Evolutionary conservation across 345 rosid species (phyloP).

Genomic region (Aurinia saxatilis): DNA sequence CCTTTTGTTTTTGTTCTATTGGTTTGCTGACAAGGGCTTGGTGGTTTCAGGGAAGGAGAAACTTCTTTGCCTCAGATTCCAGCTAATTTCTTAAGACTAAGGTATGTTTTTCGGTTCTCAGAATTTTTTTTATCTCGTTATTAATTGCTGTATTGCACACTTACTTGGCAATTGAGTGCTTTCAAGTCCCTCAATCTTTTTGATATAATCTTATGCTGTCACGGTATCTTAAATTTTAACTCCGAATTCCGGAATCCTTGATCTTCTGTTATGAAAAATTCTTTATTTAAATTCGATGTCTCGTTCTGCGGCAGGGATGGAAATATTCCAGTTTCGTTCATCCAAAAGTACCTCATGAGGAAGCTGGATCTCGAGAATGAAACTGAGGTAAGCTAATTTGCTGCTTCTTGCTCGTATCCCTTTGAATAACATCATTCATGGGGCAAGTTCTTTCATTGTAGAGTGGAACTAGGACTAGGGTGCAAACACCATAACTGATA

Average conservation of each 20-base stretch:
- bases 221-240: not conserved
- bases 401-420: not conserved
- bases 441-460: not conserved
- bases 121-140: not conserved
- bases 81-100: constrained; percentile 59
- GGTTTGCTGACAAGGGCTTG: constrained; percentile 18
- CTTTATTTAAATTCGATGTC: not conserved
- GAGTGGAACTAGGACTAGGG: not conserved
- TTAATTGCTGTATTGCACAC: not conserved
- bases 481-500: no score
- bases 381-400: constrained; percentile 48
- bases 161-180: not conserved
- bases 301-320: constrained; percentile 56
- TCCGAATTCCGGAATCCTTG: not conserved
- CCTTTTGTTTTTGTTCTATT: not conserved
- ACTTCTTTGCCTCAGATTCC: constrained; percentile 67
- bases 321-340: constrained; percentile 56
- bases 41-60: constrained; percentile 62
- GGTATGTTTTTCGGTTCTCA: constrained; percentile 34
- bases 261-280: not conserved
- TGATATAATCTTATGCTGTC: not conserved
- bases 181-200: not conserved
- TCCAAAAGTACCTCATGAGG: constrained; percentile 77
- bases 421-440: no score
- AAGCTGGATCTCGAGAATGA: constrained; percentile 66